Conservation (phyloP, 2,329 filamentous ascomycete genomes). For the Penicillium decumbens region DNA sequence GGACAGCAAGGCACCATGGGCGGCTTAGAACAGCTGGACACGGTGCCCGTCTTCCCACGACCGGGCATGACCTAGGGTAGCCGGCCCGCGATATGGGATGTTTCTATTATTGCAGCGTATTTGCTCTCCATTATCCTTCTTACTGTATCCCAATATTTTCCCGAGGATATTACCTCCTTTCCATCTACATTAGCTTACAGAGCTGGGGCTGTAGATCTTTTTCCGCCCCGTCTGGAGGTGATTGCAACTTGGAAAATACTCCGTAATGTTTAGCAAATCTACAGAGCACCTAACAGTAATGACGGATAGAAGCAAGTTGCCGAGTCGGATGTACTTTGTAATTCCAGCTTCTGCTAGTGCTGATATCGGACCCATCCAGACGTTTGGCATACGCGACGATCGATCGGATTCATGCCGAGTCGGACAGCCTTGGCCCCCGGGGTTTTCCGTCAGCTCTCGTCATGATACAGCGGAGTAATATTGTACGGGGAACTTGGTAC, state of each 20-base stretch:
- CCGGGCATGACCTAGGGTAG: constrained; percentile 50
- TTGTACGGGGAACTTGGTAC: neutral
- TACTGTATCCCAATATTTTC: constrained; percentile 10
- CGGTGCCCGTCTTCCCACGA: constrained; percentile 79
- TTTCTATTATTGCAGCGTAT: neutral
- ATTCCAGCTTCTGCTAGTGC: neutral
- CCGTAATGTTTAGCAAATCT: neutral
- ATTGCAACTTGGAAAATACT: neutral
- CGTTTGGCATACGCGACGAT: neutral
- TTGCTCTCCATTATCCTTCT: constrained; percentile 16
- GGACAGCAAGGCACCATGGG: constrained; percentile 72
- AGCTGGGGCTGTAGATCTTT: neutral
- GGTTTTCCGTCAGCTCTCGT: neutral
- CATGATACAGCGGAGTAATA: neutral
- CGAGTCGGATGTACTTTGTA: neutral
- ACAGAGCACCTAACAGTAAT: neutral
- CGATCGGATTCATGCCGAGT: neutral
- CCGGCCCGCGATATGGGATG: neutral
- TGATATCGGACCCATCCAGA: neutral
- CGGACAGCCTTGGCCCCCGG: neutral
- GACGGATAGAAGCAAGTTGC: neutral
- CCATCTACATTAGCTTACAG: neutral
- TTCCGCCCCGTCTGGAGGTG: neutral
- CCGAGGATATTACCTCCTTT: neutral
- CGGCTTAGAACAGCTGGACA: constrained; percentile 66